These are phyloP conservation scores for Rhizopogon vinicolor DNA, from an alignment of 768 basidiomycete genomes.

Conservation along the genomic window DNA sequence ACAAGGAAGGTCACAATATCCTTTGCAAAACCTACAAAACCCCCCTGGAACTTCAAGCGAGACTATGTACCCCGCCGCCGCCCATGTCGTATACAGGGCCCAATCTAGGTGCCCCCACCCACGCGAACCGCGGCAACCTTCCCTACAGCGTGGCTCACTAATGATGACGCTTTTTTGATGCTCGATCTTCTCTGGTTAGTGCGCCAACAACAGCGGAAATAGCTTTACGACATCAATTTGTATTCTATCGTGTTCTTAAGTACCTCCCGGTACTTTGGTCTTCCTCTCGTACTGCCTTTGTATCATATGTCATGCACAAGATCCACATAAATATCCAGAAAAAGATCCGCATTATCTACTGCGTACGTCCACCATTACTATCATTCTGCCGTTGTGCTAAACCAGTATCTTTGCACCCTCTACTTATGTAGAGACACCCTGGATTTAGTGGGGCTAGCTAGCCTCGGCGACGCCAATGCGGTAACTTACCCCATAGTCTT, in stretches of 20 bases:
- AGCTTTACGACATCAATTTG: constrained; percentile 33
- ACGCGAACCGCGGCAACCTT: neutral
- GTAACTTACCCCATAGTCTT: too few species aligned
- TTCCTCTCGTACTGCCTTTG: constrained; percentile 3
- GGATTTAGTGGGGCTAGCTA: constrained; percentile 43
- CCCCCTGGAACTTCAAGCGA: constrained; percentile 46
- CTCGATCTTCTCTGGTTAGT: constrained; percentile 9
- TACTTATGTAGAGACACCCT: neutral
- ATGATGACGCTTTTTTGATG: neutral
- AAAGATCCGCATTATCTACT: constrained; percentile 40
- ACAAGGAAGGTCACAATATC: constrained; percentile 20
- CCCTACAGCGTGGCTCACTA: neutral
- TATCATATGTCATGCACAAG: constrained; percentile 16
- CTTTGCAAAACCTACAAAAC: constrained; percentile 51
- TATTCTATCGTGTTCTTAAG: constrained; percentile 37
- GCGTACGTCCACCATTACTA: constrained; percentile 40
- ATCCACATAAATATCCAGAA: constrained; percentile 44
- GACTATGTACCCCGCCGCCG: constrained; percentile 38
- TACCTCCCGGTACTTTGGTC: neutral
- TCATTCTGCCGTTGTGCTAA: constrained; percentile 45
- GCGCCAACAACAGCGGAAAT: constrained; percentile 54
- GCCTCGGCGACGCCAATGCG: constrained; percentile 17
- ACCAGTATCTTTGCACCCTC: neutral
- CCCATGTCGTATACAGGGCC: constrained; percentile 44
- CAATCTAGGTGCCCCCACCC: neutral